A percentile compares a stretch with the other conserved stretches of the same genome.
Conservation (phyloP, 2,329 filamentous ascomycete species). For the Calonectria henricotiae region DNA sequence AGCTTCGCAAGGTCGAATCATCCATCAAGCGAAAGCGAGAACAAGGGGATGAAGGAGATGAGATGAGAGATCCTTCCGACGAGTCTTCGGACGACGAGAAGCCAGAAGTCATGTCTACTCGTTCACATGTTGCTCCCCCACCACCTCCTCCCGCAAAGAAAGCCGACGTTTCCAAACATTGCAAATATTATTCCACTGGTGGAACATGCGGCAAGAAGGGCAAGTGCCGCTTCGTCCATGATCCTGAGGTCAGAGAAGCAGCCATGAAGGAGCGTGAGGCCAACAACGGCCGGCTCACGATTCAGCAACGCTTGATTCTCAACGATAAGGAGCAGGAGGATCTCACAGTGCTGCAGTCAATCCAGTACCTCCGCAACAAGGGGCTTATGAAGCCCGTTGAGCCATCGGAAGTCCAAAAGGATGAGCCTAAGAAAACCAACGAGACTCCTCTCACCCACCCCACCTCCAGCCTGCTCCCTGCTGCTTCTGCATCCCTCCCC, state of each 20-base stretch:
- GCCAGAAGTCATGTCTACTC: constrained; percentile 73
- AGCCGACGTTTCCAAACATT: constrained; percentile 76
- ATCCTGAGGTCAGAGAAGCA: constrained; percentile 75
- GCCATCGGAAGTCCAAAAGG: constrained; percentile 38
- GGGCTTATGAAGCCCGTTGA: constrained; percentile 64
- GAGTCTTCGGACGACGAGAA: constrained; percentile 72
- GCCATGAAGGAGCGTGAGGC: constrained; percentile 76
- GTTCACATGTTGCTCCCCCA: constrained; percentile 55
- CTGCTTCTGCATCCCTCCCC: constrained; percentile 60
- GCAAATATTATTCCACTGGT: constrained; percentile 81
- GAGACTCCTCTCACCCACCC: constrained; percentile 40
- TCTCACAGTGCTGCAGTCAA: constrained; percentile 76
- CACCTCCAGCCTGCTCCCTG: constrained; percentile 58
- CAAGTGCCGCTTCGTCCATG: constrained; percentile 83
- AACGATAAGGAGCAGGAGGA: constrained; percentile 81
- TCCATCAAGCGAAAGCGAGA: constrained; percentile 80
- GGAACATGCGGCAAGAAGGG: constrained; percentile 81
- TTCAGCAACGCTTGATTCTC: constrained; percentile 76
- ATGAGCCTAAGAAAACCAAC: constrained; percentile 43
- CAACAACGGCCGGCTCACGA: constrained; percentile 77
- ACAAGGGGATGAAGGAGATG: constrained; percentile 78
- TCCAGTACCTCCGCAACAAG: constrained; percentile 76
- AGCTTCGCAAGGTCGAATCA: constrained; percentile 80
- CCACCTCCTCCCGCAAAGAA: constrained; percentile 67
- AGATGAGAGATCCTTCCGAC: constrained; percentile 72